Percentiles rank a stretch among this genome's conserved stretches.
phyloP scores from a whole-genome alignment of 2,329 filamentous ascomycete genomes.

The Neonectria hederae region DNA sequence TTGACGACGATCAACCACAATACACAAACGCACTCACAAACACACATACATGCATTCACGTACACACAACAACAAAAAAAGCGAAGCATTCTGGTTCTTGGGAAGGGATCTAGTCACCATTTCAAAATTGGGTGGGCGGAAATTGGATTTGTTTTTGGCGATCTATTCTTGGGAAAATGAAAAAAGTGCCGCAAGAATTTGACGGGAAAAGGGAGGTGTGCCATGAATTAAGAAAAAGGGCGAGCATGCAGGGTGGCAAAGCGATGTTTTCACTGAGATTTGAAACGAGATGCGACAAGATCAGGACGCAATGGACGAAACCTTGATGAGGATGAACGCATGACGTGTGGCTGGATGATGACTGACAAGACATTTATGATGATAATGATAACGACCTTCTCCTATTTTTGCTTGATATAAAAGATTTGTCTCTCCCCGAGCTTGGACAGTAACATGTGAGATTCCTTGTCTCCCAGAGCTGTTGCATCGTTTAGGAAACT shows the following conservation, averaged over 20 bases:
- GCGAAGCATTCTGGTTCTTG: slow-evolving; percentile 17
- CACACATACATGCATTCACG: neutral
- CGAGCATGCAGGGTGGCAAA: slow-evolving; percentile 35
- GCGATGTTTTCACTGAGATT: slow-evolving; percentile 31
- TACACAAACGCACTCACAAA: slow-evolving; percentile 9
- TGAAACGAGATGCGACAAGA: slow-evolving; percentile 21
- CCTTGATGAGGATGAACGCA: slow-evolving; percentile 28
- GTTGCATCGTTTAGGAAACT: neutral
- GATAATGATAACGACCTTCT: slow-evolving; percentile 41
- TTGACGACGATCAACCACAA: neutral
- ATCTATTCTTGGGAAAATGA: slow-evolving; percentile 7
- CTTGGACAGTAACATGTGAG: neutral
- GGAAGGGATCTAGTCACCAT: neutral
- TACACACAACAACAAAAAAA: slow-evolving; percentile 3
- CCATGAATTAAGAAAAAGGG: slow-evolving; percentile 25
- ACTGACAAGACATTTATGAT: slow-evolving; percentile 41
- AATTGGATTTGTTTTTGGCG: neutral
- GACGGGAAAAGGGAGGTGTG: slow-evolving; percentile 8
- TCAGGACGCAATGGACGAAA: slow-evolving; percentile 30
- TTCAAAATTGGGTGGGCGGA: neutral
- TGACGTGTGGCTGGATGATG: slow-evolving; percentile 30
- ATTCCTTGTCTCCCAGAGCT: neutral
- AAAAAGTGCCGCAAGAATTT: slow-evolving; percentile 12
- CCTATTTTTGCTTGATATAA: slow-evolving; percentile 19
- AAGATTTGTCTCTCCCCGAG: neutral